These are phyloP conservation scores for Porodaedalea pini DNA, from an alignment of 1,284 basidiomycete genomes.

Conservation along the genomic window DNA sequence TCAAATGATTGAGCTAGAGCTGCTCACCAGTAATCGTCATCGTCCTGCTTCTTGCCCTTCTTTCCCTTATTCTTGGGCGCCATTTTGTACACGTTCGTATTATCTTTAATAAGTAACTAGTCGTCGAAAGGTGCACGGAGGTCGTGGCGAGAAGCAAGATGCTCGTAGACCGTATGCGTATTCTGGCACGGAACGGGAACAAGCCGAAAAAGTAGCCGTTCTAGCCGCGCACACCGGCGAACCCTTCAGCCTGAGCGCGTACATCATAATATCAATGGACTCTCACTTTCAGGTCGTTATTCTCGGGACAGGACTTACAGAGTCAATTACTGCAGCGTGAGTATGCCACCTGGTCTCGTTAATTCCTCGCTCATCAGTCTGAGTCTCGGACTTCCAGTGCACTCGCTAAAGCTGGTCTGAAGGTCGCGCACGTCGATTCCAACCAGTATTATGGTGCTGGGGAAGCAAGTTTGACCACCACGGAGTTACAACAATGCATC, in stretches of 20 bases:
- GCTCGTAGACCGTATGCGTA: neutral
- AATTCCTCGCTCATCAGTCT: conserved; percentile 27
- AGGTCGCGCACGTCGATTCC: no score
- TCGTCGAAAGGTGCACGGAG: neutral
- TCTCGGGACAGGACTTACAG: no score
- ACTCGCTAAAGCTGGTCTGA: no score
- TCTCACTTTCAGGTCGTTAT: no score
- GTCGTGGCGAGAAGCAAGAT: neutral
- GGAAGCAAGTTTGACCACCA: no score
- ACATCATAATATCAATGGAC: no score
- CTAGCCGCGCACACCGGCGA: neutral
- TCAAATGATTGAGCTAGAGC: conserved; percentile 11
- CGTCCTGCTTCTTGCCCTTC: conserved; percentile 73
- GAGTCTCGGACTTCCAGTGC: no score
- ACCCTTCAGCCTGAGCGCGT: neutral
- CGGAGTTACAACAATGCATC: conserved; percentile 65
- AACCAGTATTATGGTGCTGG: no score
- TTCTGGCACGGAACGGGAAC: neutral
- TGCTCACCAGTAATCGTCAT: conserved; percentile 76
- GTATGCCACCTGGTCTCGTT: conserved; percentile 29
- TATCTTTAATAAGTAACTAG: neutral
- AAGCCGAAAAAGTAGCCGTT: neutral
- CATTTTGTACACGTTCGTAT: conserved; percentile 43
- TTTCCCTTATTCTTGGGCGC: conserved; percentile 87
- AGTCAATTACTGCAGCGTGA: conserved; percentile 86